These are phyloP conservation scores for Sporothrix dimorphospora DNA, from an alignment of 2,329 filamentous ascomycete genomes.

Conservation along the genomic window DNA sequence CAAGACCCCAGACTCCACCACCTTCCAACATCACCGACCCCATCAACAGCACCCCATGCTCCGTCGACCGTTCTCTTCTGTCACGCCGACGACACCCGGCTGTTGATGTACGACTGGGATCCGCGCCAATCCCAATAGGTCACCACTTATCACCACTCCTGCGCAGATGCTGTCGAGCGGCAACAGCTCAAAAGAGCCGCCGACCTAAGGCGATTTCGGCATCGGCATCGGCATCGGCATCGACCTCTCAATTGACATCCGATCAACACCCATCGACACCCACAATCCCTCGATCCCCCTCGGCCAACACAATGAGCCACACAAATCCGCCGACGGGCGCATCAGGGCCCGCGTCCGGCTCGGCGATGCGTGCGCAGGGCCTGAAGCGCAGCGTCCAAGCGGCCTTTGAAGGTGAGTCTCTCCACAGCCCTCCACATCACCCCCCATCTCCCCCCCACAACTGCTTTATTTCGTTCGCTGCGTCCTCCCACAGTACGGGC, in stretches of 20 bases:
- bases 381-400: slow-evolving; percentile 64
- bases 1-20: neutral
- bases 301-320: slow-evolving; percentile 49
- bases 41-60: neutral
- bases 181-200: neutral
- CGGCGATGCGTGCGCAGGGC: slow-evolving; percentile 49
- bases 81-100: neutral
- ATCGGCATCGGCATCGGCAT: neutral
- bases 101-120: neutral
- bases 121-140: neutral
- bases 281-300: neutral
- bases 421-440: too few relatives aligned
- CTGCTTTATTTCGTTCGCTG: too few relatives aligned
- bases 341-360: slow-evolving; percentile 53
- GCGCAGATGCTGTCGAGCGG: neutral
- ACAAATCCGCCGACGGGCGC: slow-evolving; percentile 57
- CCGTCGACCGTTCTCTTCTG: neutral
- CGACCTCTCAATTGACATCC: neutral
- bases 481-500: too few relatives aligned
- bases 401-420: slow-evolving; percentile 61
- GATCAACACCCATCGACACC: neutral
- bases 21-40: neutral
- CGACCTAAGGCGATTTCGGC: slow-evolving; percentile 8
- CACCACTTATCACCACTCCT: neutral
- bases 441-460: too few relatives aligned